phyloP scores from a whole-genome alignment of 208 protist species.

The Leishmania turanica region DNA sequence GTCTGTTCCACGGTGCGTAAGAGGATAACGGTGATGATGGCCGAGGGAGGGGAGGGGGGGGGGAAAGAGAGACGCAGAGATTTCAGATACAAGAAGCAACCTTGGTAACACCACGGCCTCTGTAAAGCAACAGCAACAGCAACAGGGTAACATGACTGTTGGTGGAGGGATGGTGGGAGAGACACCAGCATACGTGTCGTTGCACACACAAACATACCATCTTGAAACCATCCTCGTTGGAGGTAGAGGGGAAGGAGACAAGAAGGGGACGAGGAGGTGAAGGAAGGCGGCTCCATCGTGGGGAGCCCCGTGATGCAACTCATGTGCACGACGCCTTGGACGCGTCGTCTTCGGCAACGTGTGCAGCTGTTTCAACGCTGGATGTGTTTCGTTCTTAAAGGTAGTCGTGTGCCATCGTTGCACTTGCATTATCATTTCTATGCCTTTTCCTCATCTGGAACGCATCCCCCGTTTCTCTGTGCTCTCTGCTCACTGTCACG shows the following conservation, averaged over 20 bases:
- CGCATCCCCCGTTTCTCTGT: not conserved
- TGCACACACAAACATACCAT: not conserved
- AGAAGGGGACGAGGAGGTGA: not conserved
- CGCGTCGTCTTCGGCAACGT: not conserved
- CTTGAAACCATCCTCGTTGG: not conserved
- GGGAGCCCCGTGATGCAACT: not conserved
- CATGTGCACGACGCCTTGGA: not conserved
- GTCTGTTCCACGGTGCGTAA: not conserved
- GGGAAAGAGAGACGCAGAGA: not conserved
- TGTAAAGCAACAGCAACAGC: not conserved
- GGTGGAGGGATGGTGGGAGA: not conserved
- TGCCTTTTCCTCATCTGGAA: not conserved
- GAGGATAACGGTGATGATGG: not conserved
- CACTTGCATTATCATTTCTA: constrained; percentile 10
- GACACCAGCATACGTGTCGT: not conserved
- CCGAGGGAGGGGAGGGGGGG: not conserved
- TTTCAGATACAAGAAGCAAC: not conserved
- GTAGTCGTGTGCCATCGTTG: not conserved
- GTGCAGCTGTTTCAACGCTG: too few species aligned
- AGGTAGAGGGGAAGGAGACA: not conserved
- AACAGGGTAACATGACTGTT: not conserved
- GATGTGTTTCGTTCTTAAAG: not conserved
- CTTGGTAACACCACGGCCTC: not conserved
- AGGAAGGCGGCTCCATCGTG: not conserved
- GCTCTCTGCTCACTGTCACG: not conserved